Evolutionary conservation across 106 monocot genomes (phyloP).

Genomic region (Phalaenopsis equestris): DNA sequence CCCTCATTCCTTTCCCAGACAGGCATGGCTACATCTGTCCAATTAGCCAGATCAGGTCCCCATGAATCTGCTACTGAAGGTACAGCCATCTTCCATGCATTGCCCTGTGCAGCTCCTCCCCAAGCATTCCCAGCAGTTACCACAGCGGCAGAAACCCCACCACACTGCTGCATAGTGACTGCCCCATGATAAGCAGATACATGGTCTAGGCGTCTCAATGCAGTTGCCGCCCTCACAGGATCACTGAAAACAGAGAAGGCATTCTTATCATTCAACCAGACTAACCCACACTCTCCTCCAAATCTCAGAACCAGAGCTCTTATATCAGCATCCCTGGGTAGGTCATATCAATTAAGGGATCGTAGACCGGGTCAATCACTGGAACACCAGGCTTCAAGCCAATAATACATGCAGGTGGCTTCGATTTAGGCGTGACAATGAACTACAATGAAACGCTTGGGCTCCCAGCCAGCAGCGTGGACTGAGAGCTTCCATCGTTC

Average conservation of each 20-base stretch:
- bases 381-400: conserved; percentile 49
- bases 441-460: conserved; percentile 64
- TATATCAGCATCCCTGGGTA: conserved; percentile 87
- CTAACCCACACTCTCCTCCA: conserved; percentile 85
- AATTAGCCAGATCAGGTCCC: conserved; percentile 23
- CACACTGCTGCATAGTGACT: conserved; percentile 20
- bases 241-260: conserved; percentile 74
- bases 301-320: conserved; percentile 81
- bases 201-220: conserved; percentile 61
- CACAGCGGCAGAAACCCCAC: conserved; percentile 11
- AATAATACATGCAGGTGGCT: conserved; percentile 48
- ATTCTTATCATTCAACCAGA: conserved; percentile 93
- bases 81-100: conserved; percentile 64
- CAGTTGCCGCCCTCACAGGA: conserved; percentile 83
- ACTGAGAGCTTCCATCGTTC: conserved; percentile 89
- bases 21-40: conserved; percentile 16
- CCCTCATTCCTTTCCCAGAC: conserved; percentile 30
- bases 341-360: conserved; percentile 77
- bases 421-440: conserved; percentile 77
- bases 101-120: conserved; percentile 23
- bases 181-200: conserved; percentile 80
- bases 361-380: conserved; percentile 34
- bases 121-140: background rate
- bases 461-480: conserved; percentile 81
- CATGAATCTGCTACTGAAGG: conserved; percentile 26